Base-by-base conservation (phyloP, 495 filamentous ascomycete species). In the Pseudotulostoma volvatum region DNA sequence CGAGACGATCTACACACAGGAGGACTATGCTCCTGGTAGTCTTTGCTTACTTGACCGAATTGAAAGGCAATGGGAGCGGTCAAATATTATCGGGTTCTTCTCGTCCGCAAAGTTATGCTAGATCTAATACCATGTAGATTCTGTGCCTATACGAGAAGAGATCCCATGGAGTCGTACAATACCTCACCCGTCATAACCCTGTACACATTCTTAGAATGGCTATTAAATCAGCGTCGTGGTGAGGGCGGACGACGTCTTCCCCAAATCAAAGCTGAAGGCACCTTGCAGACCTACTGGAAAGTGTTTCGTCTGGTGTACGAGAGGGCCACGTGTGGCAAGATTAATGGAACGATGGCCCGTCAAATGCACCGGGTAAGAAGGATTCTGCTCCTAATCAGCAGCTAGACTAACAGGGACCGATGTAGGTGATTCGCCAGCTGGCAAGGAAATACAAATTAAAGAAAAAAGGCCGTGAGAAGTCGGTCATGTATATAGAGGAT, bases 21-120 rank as follows among this genome's bases (percentile, higher is more conserved):
- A 62, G 35, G 51, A 60, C 40, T 59, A 59, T 47, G 44, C 46
- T 3, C 45, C 54, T 42, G 46, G 50, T 21, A 59, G 44, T 35
- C 44, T 44, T 31, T 38, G 38, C 37, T 51, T 57, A 19, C 53
- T 59, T 9, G 33, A 57, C 40, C 44, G 33, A 9, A 47, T 54
- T 8, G 46, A 51, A 38, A 42, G 34, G 9, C 47, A 53, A 20
- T 53, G 41, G 49, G 37, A 37, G 5, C 23, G 11, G 23, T 28
- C 5, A 28, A 11, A 5, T 11, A 28, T 11, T 5, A 5, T 28
- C 23, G n/a, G n/a, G n/a, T n/a, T n/a, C n/a, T n/a, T n/a, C n/a
- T n/a, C n/a, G n/a, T n/a, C n/a, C n/a, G n/a, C n/a, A n/a, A n/a
- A n/a, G n/a, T n/a, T n/a, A n/a, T n/a, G n/a, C 23, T 28, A 28